Evolutionary conservation across 352 stramenopile genomes (phyloP).

Genomic region (Phytopythium mirpurense): DNA sequence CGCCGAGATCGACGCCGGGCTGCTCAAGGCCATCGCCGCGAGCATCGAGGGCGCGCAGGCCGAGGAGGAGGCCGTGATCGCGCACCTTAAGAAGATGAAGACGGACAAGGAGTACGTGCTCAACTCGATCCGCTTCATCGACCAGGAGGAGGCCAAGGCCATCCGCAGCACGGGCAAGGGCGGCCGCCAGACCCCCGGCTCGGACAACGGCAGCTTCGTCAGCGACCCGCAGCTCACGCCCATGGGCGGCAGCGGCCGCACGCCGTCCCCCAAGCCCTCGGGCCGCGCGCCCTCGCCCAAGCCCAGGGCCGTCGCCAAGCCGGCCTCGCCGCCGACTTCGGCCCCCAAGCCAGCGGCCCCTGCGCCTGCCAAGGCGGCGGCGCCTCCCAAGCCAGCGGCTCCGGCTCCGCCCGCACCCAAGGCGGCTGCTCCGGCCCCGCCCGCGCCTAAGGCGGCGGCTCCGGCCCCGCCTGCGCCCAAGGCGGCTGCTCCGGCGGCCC

Average conservation of each 20-base stretch:
- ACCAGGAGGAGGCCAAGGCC: slow-evolving; percentile 87
- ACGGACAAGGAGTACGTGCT: slow-evolving; percentile 86
- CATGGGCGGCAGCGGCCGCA: slow-evolving; percentile 16
- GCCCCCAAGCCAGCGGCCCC: slow-evolving; percentile 14
- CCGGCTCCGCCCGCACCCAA: not conserved
- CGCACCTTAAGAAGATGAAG: slow-evolving; percentile 83
- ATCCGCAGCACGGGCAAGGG: slow-evolving; percentile 77
- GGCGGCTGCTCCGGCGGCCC: not conserved
- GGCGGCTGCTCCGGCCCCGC: slow-evolving; percentile 5
- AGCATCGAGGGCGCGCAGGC: slow-evolving; percentile 43
- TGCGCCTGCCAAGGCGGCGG: slow-evolving; percentile 5
- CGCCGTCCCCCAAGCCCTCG: slow-evolving; percentile 24
- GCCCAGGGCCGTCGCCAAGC: slow-evolving; percentile 13
- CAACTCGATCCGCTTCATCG: slow-evolving; percentile 87
- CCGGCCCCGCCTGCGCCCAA: slow-evolving; percentile 16
- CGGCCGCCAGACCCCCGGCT: slow-evolving; percentile 39
- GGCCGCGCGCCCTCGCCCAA: not conserved
- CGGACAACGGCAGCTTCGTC: slow-evolving; percentile 52
- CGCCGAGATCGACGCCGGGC: slow-evolving; percentile 62
- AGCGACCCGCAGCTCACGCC: slow-evolving; percentile 31
- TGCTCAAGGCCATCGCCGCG: slow-evolving; percentile 59
- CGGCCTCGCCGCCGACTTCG: slow-evolving; percentile 11
- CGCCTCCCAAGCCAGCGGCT: slow-evolving; percentile 16
- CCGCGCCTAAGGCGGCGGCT: slow-evolving; percentile 12
- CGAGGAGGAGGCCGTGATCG: slow-evolving; percentile 64